Percentiles rank a stretch among this genome's conserved stretches.
phyloP scores from a whole-genome alignment of 2,329 filamentous ascomycete species.

The Cercospora sp. region DNA sequence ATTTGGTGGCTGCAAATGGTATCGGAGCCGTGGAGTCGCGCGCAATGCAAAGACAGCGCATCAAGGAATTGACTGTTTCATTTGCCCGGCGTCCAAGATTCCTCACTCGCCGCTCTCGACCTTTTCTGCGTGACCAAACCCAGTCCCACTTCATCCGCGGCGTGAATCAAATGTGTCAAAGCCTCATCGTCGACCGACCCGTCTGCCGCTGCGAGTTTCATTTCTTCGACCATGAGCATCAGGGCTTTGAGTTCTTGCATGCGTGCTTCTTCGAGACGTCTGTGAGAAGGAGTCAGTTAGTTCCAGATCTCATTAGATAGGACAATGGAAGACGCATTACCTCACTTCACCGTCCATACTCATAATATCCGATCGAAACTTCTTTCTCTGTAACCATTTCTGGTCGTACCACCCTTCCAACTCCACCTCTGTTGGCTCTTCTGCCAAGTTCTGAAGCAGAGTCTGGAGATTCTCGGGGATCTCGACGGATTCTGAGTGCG shows the following conservation, averaged over 20 bases:
- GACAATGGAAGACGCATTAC: background rate
- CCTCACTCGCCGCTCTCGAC: background rate
- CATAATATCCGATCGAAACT: conserved; percentile 9
- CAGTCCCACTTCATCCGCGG: conserved; percentile 21
- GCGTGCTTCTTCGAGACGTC: conserved; percentile 17
- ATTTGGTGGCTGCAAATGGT: background rate
- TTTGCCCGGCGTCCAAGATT: background rate
- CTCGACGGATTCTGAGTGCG: background rate
- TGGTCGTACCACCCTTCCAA: conserved; percentile 11
- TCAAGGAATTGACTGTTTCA: background rate
- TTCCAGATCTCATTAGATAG: background rate
- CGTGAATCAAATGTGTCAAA: conserved; percentile 12
- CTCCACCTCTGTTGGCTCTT: conserved; percentile 4
- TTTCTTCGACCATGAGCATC: conserved; percentile 14
- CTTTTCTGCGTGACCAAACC: background rate
- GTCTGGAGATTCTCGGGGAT: background rate
- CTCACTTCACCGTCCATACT: conserved; percentile 15
- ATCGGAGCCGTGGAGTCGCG: background rate
- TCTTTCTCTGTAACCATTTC: conserved; percentile 17
- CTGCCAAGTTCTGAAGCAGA: conserved; percentile 10
- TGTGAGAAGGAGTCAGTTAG: background rate
- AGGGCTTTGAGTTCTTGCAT: conserved; percentile 20
- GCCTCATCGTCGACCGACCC: conserved; percentile 13
- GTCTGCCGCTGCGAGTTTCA: conserved; percentile 14
- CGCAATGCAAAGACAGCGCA: background rate